Base-by-base conservation (phyloP, 768 basidiomycete species). In the Holtermannia corniformis region DNA sequence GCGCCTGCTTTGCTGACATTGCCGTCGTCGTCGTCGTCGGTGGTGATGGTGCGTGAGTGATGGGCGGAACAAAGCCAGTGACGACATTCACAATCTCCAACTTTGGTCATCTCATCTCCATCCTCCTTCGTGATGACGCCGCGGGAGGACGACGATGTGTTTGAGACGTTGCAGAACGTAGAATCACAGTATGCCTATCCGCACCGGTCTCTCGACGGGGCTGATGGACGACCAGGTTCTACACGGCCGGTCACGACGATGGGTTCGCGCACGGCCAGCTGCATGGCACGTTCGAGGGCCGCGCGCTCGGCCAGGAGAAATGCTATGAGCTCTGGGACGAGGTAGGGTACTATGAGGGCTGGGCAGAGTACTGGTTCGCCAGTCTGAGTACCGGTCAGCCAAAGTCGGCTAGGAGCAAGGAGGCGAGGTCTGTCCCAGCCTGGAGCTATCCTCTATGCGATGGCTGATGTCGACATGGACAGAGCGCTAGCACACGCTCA, bases 301-400 rank as follows among this genome's bases (percentile, higher is more conserved):
- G 90, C 13, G 84, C 85, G 0, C 78, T 96, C 16, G 93, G 91
- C 1, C 78, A 83, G 50, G 85, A 89, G 61, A 91, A 93, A 61
- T 87, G 86, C 0, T 96, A 83, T 70, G 91, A 93, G 72, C 82
- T 95, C 73, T 96, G 91, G 90, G 92, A 96, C 71, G 93, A 99
- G 71, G 79, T 99, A 12, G 91, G 87, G 1, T 96, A 84, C 63
- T 92, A 92, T 68, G 80, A 92, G 62, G 93, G 91, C 4, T 85
- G 85, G 61, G 88, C 88, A 2, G 56, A 63, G 50, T 79, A 82
- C 51, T 95, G 87, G 52, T 32, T 55, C 2, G 22, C 32, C 32
- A 37, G 32, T 16, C 32, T 16, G 10, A 37, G n/a, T n/a, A n/a
- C n/a, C n/a, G n/a, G n/a, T n/a, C n/a, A n/a, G n/a, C n/a, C n/a